These are phyloP conservation scores for Pholiota adiposa DNA, from an alignment of 1,284 basidiomycete species.

Conservation along the genomic window DNA sequence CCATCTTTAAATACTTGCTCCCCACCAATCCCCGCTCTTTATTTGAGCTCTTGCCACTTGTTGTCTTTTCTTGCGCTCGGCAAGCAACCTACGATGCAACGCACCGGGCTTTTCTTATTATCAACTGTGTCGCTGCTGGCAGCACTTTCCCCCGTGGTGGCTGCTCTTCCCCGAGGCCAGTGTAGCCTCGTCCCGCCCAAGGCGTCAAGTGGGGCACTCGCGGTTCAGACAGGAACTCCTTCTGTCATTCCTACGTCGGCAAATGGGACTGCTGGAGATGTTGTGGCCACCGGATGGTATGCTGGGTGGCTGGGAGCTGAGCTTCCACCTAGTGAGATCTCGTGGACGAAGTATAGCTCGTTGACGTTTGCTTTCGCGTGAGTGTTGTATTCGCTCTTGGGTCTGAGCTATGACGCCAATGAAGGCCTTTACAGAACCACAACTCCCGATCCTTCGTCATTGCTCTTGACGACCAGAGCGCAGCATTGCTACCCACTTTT, in stretches of 20 bases:
- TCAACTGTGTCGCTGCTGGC: slow-evolving; percentile 28
- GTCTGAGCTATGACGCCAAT: not conserved
- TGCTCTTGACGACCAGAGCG: slow-evolving; percentile 43
- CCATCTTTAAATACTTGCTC: not conserved
- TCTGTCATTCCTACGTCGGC: slow-evolving; percentile 12
- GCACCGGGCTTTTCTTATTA: slow-evolving; percentile 13
- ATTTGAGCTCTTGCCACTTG: not conserved
- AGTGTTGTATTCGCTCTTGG: slow-evolving; percentile 29
- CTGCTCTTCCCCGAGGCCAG: slow-evolving; percentile 30
- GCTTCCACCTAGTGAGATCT: slow-evolving; percentile 47
- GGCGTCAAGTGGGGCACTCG: slow-evolving; percentile 7
- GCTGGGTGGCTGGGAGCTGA: slow-evolving; percentile 53
- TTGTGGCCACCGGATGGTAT: slow-evolving; percentile 60
- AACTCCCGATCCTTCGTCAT: slow-evolving; percentile 43
- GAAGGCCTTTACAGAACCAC: slow-evolving; percentile 38
- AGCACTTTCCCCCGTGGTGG: slow-evolving; percentile 18
- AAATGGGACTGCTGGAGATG: slow-evolving; percentile 26
- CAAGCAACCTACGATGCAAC: slow-evolving; percentile 14
- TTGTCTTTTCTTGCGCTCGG: not conserved
- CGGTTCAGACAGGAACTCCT: slow-evolving; percentile 6
- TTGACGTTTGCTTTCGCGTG: slow-evolving; percentile 65
- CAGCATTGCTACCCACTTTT: slow-evolving; percentile 48
- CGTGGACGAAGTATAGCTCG: slow-evolving; percentile 59
- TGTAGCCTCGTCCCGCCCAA: slow-evolving; percentile 36
- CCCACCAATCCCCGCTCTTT: not conserved